phyloP scores from a whole-genome alignment of 257 asterid genomes.

The Euphrasia confusa region DNA sequence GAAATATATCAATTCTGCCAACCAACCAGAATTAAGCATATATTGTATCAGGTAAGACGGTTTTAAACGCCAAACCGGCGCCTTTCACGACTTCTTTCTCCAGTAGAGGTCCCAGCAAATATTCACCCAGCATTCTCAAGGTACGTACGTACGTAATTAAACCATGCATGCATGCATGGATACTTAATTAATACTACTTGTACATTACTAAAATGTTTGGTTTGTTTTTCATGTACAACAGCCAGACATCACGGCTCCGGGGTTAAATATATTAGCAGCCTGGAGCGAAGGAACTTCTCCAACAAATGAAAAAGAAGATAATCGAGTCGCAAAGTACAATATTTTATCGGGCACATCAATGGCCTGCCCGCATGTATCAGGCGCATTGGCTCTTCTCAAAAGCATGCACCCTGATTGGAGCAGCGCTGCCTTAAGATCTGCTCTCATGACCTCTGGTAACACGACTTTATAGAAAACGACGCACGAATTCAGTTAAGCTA shows the following conservation, averaged over 20 bases:
- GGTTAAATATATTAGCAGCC: constrained; percentile 82
- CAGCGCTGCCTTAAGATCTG: constrained; percentile 92
- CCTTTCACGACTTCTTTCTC: constrained; percentile 52
- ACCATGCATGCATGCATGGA: no score
- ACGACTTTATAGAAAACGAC: no score
- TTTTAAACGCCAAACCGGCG: constrained; percentile 40
- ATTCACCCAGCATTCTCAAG: constrained; percentile 48
- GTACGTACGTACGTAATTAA: constrained; percentile 17
- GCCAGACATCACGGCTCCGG: constrained; percentile 97
- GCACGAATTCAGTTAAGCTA: no score
- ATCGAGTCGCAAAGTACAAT: constrained; percentile 54
- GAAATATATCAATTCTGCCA: constrained; percentile 33
- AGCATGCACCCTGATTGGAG: constrained; percentile 83
- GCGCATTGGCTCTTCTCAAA: constrained; percentile 67
- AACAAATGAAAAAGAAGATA: constrained; percentile 44
- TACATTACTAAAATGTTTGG: no score
- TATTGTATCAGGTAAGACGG: constrained; percentile 34
- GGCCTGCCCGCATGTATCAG: constrained; percentile 90
- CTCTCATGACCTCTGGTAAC: constrained; percentile 72
- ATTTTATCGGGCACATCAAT: constrained; percentile 80
- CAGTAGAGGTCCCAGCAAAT: constrained; percentile 50
- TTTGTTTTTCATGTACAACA: constrained; percentile 20
- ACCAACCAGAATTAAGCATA: constrained; percentile 31
- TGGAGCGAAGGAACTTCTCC: constrained; percentile 91
- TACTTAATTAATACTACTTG: no score